These are phyloP conservation scores for Phytophthora brassicae DNA, from an alignment of 352 stramenopile species.

Conservation along the genomic window DNA sequence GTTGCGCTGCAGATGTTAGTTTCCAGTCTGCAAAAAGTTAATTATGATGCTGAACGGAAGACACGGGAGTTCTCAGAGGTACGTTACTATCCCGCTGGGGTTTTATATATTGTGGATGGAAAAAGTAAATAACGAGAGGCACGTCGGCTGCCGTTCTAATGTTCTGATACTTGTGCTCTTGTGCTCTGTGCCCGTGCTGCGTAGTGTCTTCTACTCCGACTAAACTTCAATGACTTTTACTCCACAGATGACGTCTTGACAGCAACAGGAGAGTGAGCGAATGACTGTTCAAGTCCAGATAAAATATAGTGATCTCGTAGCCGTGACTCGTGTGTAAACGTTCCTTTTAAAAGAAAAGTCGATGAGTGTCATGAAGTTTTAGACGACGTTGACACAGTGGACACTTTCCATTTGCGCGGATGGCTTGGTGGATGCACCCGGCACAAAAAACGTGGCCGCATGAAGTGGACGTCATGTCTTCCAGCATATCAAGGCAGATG, in stretches of 20 bases:
- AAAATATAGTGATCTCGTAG: conserved; percentile 24
- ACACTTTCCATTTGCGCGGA: conserved; percentile 72
- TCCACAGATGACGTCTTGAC: conserved; percentile 9
- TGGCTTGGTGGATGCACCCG: conserved; percentile 69
- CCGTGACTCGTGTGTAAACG: not conserved
- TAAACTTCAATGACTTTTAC: conserved; percentile 65
- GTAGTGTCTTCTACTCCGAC: conserved; percentile 56
- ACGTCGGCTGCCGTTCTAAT: conserved; percentile 23
- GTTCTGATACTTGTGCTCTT: conserved; percentile 26
- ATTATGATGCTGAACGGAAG: conserved; percentile 23
- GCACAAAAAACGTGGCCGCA: conserved; percentile 83
- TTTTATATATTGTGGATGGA: conserved; percentile 14
- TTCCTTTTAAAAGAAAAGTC: conserved; percentile 68
- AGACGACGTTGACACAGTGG: conserved; percentile 71
- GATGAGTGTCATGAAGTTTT: conserved; percentile 70
- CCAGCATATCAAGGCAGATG: conserved; percentile 76
- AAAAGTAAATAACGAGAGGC: conserved; percentile 23
- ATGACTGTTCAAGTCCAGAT: conserved; percentile 23
- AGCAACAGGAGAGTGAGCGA: not conserved
- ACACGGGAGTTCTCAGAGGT: conserved; percentile 52
- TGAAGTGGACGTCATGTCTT: conserved; percentile 80
- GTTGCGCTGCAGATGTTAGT: conserved; percentile 25
- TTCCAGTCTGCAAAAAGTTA: conserved; percentile 27
- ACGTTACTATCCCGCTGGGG: conserved; percentile 9
- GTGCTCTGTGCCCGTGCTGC: too few species aligned